A percentile compares a stretch with the other conserved stretches of the same genome.
These are phyloP conservation scores for Skeletonema marinoi DNA, from an alignment of 108 stramenopile species.

Conservation along the genomic window DNA sequence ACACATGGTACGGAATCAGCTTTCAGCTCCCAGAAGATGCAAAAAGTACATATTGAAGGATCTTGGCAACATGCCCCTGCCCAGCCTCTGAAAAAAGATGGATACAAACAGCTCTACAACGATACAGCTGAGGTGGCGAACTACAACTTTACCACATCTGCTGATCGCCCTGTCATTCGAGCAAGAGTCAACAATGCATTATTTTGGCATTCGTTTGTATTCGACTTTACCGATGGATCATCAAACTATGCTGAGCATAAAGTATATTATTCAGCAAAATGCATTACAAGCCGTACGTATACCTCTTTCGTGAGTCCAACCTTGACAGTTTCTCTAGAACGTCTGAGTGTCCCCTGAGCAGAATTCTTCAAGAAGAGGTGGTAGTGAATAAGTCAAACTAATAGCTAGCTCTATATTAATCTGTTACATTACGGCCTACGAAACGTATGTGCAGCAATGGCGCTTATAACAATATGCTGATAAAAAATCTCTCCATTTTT, in stretches of 20 bases:
- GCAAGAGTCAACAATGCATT: neutral
- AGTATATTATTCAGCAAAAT: neutral
- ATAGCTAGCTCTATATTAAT: too few relatives aligned
- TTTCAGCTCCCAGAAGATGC: neutral
- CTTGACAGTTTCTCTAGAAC: neutral
- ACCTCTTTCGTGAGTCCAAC: neutral
- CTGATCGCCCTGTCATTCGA: neutral
- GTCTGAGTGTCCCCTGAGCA: neutral
- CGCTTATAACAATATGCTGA: too few relatives aligned
- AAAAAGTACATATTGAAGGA: neutral
- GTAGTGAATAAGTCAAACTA: too few relatives aligned
- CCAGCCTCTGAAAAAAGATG: neutral
- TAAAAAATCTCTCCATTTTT: too few relatives aligned
- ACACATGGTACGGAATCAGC: neutral
- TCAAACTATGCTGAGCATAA: neutral
- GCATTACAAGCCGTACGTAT: neutral
- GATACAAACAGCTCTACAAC: neutral
- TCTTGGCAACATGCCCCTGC: neutral
- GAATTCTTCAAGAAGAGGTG: neutral
- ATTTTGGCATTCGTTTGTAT: neutral
- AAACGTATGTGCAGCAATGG: too few relatives aligned
- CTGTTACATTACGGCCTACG: too few relatives aligned
- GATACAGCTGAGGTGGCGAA: neutral
- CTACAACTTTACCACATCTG: slow-evolving; percentile 2
- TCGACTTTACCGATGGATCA: neutral